Evolutionary conservation across 148 eudicot species (phyloP), one percentile per base, ranked within the genome.

Genomic region (Diospyros lotus): DNA sequence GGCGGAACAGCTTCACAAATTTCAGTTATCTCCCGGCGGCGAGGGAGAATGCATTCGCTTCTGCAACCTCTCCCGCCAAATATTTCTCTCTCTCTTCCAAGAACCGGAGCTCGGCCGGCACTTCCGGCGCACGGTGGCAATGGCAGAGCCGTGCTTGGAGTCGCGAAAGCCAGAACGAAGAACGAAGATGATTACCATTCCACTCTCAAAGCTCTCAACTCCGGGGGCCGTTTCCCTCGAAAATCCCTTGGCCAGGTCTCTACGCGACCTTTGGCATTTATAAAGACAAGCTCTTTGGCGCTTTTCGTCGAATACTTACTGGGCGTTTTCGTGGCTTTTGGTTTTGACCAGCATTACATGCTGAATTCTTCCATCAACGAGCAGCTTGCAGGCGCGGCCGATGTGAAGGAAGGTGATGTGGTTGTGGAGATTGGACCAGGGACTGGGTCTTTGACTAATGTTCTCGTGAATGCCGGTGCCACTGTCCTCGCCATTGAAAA

Each of bases 351-450:
- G 97, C 98, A 94, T 87, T 94, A 94, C 80, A 94, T 94, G 98
- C 73, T 94, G 85, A 86, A 85, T 81, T 75, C 81, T 71, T 76
- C 83, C 9, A 74, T 94, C 15, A 92, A 94, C 76, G 89, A 92
- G 64, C 91, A 90, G 80, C 92, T 94, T 75, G 93, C 75, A 39
- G 76, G 74, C 56, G 96, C 84, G 64, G 98, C 91, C 11, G 77
- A 80, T 79, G 91, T 92, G 12, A 84, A 76, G 77, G 91, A 94
- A 6, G 98, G 98, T 46, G 96, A 94, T 77, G 52, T 92, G 69
- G 98, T 92, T 62, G 94, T 94, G 51, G 98, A 94, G 84, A 90
- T 94, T 76, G 98, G 98, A 7, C 97, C 97, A 2, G 98, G 97
- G 53, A 94, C 97, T 66, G 98, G 98, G 58, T 92, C 97, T 42